A percentile compares a stretch with the other conserved stretches of the same genome.
Evolutionary conservation across 2,329 filamentous ascomycete species (phyloP).

Genomic region (Cordyceps javanica): DNA sequence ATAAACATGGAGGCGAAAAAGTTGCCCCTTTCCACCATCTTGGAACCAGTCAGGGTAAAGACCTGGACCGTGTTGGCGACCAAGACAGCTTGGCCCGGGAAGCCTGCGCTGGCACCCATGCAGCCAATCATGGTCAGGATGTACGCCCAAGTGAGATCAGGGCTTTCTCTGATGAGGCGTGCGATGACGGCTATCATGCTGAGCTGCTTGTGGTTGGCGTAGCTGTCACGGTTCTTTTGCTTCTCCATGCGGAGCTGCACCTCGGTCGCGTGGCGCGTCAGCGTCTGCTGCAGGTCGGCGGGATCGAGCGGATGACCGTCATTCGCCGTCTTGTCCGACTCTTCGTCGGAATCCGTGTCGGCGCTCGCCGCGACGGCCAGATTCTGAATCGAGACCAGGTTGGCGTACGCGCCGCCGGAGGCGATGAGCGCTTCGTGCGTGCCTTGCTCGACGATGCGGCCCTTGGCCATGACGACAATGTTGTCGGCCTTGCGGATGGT

Average conservation of each 20-base stretch:
- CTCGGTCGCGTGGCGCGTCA: slow-evolving; percentile 26
- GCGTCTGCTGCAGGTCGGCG: slow-evolving; percentile 22
- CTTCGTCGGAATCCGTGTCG: slow-evolving; percentile 18
- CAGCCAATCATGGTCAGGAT: slow-evolving; percentile 26
- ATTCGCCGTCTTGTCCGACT: slow-evolving; percentile 1
- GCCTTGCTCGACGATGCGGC: slow-evolving; percentile 23
- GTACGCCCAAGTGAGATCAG: slow-evolving; percentile 30
- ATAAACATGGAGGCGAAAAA: slow-evolving; percentile 53
- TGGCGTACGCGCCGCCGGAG: slow-evolving; percentile 42
- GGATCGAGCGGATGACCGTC: slow-evolving; percentile 7
- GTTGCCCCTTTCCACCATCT: slow-evolving; percentile 35
- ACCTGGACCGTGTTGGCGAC: slow-evolving; percentile 35
- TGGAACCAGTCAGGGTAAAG: slow-evolving; percentile 29
- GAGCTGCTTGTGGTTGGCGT: slow-evolving; percentile 26
- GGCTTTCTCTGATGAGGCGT: slow-evolving; percentile 31
- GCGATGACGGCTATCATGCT: slow-evolving; percentile 25
- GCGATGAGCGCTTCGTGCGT: slow-evolving; percentile 44
- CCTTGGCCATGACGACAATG: slow-evolving; percentile 24
- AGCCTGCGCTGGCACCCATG: slow-evolving; percentile 27
- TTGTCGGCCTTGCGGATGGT: slow-evolving; percentile 27
- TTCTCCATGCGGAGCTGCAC: slow-evolving; percentile 25
- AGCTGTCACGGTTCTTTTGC: slow-evolving; percentile 31
- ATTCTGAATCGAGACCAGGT: slow-evolving; percentile 39
- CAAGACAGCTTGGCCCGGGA: slow-evolving; percentile 39
- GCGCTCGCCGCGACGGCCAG: slow-evolving; percentile 23